Conservation (phyloP, 2,329 filamentous ascomycete genomes). For the Kalmusia sp. region DNA sequence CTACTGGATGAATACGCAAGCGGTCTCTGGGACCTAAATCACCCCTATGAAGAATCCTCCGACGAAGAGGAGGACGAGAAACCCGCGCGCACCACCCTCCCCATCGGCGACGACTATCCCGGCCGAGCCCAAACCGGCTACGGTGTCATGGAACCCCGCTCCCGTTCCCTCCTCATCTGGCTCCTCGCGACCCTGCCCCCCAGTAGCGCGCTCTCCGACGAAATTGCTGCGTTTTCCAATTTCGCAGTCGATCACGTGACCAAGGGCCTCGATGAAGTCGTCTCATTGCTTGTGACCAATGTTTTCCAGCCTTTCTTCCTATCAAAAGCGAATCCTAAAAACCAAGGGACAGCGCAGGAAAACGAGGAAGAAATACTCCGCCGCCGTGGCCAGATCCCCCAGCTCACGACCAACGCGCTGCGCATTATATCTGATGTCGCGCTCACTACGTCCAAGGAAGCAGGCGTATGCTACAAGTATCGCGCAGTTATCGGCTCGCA, state of each 20-base stretch:
- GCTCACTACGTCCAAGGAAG: slow-evolving; percentile 59
- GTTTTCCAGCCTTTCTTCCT: slow-evolving; percentile 77
- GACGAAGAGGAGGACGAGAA: slow-evolving; percentile 61
- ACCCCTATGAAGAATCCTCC: slow-evolving; percentile 79
- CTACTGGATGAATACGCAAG: slow-evolving; percentile 85
- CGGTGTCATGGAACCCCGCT: slow-evolving; percentile 36
- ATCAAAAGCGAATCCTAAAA: slow-evolving; percentile 71
- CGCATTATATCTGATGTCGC: slow-evolving; percentile 84
- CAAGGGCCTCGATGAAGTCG: slow-evolving; percentile 85
- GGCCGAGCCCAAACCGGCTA: slow-evolving; percentile 33
- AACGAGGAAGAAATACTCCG: slow-evolving; percentile 29
- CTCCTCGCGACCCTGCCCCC: slow-evolving; percentile 82
- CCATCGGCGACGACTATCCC: slow-evolving; percentile 37
- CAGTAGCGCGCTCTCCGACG: slow-evolving; percentile 76
- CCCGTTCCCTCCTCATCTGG: slow-evolving; percentile 75
- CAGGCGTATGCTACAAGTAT: slow-evolving; percentile 72
- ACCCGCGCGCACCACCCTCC: slow-evolving; percentile 28
- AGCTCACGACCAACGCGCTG: slow-evolving; percentile 62
- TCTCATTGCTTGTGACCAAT: slow-evolving; percentile 86
- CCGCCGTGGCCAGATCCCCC: slow-evolving; percentile 27
- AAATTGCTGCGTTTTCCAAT: slow-evolving; percentile 83
- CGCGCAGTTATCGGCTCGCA: slow-evolving; percentile 79
- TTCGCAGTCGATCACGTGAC: slow-evolving; percentile 91
- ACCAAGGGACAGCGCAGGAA: slow-evolving; percentile 15
- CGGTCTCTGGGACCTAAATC: slow-evolving; percentile 77